Conservation (phyloP, 2,329 filamentous ascomycete species). For the Cladosporium sp. region DNA sequence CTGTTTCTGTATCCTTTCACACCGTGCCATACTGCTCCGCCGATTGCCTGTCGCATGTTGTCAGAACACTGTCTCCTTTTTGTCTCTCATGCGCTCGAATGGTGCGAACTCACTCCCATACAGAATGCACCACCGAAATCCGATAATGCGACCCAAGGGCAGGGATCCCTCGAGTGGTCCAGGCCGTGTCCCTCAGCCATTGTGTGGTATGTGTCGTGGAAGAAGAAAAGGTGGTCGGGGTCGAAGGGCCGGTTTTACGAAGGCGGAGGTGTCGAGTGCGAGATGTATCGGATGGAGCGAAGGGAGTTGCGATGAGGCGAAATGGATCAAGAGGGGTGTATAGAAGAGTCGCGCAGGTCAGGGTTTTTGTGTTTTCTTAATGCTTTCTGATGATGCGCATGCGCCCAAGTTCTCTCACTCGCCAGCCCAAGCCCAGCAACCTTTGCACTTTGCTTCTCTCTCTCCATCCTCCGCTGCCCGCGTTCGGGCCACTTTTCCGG, state of each 20-base stretch:
- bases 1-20: conserved; percentile 64
- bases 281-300: neutral
- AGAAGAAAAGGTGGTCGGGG: neutral
- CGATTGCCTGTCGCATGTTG: conserved; percentile 27
- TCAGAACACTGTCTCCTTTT: conserved; percentile 4
- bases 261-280: neutral
- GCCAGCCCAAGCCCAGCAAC: conserved; percentile 1
- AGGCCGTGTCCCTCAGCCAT: conserved; percentile 37
- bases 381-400: conserved; percentile 6
- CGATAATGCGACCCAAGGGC: conserved; percentile 92
- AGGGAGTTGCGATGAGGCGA: conserved; percentile 4
- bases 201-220: conserved; percentile 11
- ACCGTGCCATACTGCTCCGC: conserved; percentile 80
- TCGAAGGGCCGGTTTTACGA: neutral
- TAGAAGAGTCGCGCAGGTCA: neutral
- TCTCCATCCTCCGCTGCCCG: too few relatives aligned
- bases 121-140: conserved; percentile 96
- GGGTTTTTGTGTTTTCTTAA: conserved; percentile 5
- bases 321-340: conserved; percentile 5
- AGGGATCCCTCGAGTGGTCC: conserved; percentile 96
- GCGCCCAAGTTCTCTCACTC: neutral
- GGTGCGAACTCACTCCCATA: conserved; percentile 70
- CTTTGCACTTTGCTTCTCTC: neutral
- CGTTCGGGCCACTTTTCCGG: neutral
- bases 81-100: neutral